These are phyloP conservation scores for Dictyophora rubrovolvata DNA, from an alignment of 768 basidiomycete species.

Conservation along the genomic window DNA sequence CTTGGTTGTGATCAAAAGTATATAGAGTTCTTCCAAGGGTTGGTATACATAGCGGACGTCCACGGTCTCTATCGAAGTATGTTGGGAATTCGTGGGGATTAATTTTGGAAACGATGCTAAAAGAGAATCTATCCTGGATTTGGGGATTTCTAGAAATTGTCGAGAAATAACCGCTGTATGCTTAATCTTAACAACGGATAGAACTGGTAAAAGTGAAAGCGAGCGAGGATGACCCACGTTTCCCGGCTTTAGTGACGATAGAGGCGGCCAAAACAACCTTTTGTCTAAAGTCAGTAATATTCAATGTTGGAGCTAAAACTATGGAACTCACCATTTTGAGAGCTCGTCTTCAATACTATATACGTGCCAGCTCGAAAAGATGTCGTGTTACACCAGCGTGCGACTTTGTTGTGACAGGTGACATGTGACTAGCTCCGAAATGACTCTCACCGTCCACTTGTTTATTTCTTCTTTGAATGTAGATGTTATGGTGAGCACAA, in stretches of 20 bases:
- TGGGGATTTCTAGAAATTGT: constrained; percentile 89
- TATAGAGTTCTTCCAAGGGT: constrained; percentile 93
- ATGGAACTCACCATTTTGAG: too few relatives aligned
- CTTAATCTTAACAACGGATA: constrained; percentile 2
- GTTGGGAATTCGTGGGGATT: constrained; percentile 88
- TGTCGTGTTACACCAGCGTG: too few relatives aligned
- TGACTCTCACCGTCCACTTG: too few relatives aligned
- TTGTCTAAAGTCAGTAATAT: background rate
- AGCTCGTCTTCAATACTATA: too few relatives aligned
- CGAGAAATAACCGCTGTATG: constrained; percentile 82
- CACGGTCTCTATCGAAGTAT: constrained; percentile 90
- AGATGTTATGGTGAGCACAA: too few relatives aligned
- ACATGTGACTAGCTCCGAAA: too few relatives aligned
- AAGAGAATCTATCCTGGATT: constrained; percentile 87
- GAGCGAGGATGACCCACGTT: constrained; percentile 48
- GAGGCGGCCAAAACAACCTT: constrained; percentile 91
- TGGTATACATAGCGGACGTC: constrained; percentile 97
- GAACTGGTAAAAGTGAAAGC: background rate
- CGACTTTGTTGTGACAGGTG: too few relatives aligned
- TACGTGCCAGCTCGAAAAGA: too few relatives aligned
- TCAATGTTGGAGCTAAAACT: background rate
- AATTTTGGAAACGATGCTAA: constrained; percentile 96
- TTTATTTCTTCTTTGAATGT: too few relatives aligned
- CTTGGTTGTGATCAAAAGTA: constrained; percentile 95
- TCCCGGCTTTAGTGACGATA: constrained; percentile 91